Conservation (phyloP, 805 yeast genomes). For the Ogataea thermomethanolica region DNA sequence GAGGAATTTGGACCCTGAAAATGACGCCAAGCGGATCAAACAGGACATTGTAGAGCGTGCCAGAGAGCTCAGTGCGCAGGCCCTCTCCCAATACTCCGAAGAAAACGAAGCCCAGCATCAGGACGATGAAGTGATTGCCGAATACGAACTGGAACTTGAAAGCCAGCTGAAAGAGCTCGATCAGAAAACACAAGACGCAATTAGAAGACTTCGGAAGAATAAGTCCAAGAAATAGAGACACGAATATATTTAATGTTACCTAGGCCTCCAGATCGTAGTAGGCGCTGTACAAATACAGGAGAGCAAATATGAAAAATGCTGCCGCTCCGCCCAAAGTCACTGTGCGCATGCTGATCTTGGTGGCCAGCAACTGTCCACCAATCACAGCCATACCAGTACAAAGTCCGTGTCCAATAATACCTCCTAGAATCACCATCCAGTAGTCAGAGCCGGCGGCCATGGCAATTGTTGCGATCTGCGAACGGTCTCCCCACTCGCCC, state of each 20-base stretch:
- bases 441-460: conserved; percentile 97
- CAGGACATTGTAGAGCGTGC: not conserved
- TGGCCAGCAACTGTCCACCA: conserved; percentile 89
- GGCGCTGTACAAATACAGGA: conserved; percentile 76
- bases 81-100: too few species aligned
- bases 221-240: not conserved
- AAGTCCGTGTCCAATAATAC: conserved; percentile 80
- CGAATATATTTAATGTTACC: conserved; percentile 4
- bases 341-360: conserved; percentile 84
- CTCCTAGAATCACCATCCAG: conserved; percentile 86
- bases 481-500: conserved; percentile 99
- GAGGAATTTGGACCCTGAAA: not conserved
- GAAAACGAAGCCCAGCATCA: not conserved
- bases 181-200: conserved; percentile 40
- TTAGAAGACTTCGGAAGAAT: conserved; percentile 22
- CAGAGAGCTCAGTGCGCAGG: too few species aligned
- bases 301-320: conserved; percentile 80
- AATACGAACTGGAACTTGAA: conserved; percentile 38
- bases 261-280: conserved; percentile 28
- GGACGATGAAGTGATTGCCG: conserved; percentile 15
- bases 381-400: conserved; percentile 90
- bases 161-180: conserved; percentile 37
- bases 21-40: conserved; percentile 1
- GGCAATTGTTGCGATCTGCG: conserved; percentile 96
- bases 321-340: conserved; percentile 89